phyloP scores from a whole-genome alignment of 2,329 filamentous ascomycete species.

The Grosmannia huntii region DNA sequence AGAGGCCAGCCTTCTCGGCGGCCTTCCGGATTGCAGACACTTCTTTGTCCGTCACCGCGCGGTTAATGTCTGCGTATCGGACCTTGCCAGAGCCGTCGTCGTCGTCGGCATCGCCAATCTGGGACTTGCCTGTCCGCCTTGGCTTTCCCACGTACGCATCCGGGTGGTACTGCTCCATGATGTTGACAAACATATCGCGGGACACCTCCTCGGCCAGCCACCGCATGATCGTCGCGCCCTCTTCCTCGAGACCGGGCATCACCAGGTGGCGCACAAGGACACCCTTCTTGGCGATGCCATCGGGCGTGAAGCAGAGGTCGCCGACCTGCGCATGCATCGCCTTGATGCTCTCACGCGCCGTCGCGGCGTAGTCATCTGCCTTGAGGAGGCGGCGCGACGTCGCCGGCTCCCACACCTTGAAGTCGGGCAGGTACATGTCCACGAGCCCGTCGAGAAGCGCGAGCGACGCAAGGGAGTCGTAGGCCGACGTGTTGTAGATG shows the following conservation, averaged over 20 bases:
- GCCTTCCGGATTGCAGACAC: constrained; percentile 52
- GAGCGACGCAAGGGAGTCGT: constrained; percentile 62
- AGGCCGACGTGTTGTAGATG: constrained; percentile 76
- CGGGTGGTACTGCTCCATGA: constrained; percentile 83
- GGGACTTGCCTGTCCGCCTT: constrained; percentile 23
- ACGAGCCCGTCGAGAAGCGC: constrained; percentile 64
- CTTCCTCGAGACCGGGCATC: constrained; percentile 69
- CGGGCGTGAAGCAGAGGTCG: constrained; percentile 67
- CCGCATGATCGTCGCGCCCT: constrained; percentile 60
- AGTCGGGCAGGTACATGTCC: constrained; percentile 80
- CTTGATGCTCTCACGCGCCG: constrained; percentile 63
- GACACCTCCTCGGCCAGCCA: constrained; percentile 66
- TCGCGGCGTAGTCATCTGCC: constrained; percentile 59
- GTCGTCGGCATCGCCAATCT: constrained; percentile 15
- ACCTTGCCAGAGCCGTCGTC: constrained; percentile 27
- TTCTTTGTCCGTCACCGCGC: constrained; percentile 52
- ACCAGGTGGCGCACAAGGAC: constrained; percentile 68
- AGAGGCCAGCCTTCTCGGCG: constrained; percentile 59
- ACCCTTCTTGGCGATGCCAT: constrained; percentile 69
- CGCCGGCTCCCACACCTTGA: constrained; percentile 62
- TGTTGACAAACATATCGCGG: constrained; percentile 64
- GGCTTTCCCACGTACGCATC: constrained; percentile 70
- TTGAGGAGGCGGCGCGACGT: constrained; percentile 64
- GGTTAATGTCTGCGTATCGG: constrained; percentile 67
- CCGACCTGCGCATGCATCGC: constrained; percentile 74